Evolutionary conservation across 2,329 filamentous ascomycete genomes (phyloP).

Genomic region (Talaromyces sp.): DNA sequence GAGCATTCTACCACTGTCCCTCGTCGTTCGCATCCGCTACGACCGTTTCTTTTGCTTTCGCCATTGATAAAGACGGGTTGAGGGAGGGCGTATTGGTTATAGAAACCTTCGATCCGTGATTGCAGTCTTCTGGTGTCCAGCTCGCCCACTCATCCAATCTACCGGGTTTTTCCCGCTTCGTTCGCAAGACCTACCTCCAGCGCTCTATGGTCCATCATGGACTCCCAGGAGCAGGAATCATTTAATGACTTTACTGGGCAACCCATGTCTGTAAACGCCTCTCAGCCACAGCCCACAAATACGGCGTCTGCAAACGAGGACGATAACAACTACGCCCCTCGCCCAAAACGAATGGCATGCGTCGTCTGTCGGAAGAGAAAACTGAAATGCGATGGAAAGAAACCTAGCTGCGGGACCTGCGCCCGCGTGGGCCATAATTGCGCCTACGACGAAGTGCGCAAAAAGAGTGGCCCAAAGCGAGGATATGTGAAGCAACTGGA

Average conservation of each 20-base stretch:
- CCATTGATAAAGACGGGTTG: background rate
- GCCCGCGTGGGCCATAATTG: constrained; percentile 80
- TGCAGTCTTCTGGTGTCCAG: background rate
- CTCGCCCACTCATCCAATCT: background rate
- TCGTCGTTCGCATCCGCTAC: background rate
- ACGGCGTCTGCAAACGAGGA: constrained; percentile 19
- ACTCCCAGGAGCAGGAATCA: constrained; percentile 38
- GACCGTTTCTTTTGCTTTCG: background rate
- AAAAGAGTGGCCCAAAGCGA: constrained; percentile 90
- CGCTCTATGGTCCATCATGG: constrained; percentile 4
- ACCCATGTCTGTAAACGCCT: constrained; percentile 24
- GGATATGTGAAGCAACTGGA: constrained; percentile 93
- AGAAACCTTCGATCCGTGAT: background rate
- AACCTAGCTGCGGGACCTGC: constrained; percentile 84
- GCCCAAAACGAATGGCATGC: constrained; percentile 90
- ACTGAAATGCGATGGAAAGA: constrained; percentile 77
- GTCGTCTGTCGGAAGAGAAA: constrained; percentile 91
- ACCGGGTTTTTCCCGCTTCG: background rate
- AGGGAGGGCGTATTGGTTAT: background rate
- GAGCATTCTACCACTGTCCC: background rate
- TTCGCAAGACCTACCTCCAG: background rate
- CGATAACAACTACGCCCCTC: constrained; percentile 58
- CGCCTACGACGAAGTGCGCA: constrained; percentile 84
- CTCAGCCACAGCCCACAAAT: constrained; percentile 18
- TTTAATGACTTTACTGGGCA: constrained; percentile 54